Evolutionary conservation across 352 stramenopile species (phyloP), one percentile per base, ranked within the genome.

Genomic region (Saprolegnia parasitica): DNA sequence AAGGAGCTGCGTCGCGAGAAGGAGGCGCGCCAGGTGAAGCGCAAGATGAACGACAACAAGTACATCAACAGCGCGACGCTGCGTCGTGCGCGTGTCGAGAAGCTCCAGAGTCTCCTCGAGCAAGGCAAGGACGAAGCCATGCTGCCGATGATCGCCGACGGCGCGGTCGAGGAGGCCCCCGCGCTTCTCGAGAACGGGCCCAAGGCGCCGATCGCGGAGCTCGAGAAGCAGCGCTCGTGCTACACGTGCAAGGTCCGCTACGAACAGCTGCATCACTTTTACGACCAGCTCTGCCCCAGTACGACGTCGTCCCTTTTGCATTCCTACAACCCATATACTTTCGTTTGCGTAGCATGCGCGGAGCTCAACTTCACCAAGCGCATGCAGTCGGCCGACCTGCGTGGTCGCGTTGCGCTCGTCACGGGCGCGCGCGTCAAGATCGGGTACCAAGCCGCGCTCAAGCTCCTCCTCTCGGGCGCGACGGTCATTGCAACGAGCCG

Each of bases 351-450:
- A 73, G 68, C 57, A 4, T 99, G 96, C 71, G 93, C 96, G 0
- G 78, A 91, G 39, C 76, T 98, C 35, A 98, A 98, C 75, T 99
- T 92, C 65, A 74, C 84, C 20, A 99, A 99, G 76, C 86, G 96
- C 45, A 95, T 98, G 75, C 89, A 98, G 76, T 90, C 84, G 0
- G 76, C 84, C 1, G 81, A 98, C 71, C 73, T 98, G 68, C 81
- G 78, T 23, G 89, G 89, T 23, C 96, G 93, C 55, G 86, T 98
- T 9, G 94, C 93, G 5, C 74, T 99, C 9, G 90, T 99, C 18
- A 99, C 96, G 0, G 96, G 96, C 46, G 92, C 91, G 47, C 88
- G 96, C 11, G 95, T 99, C 65, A 99, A 99, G 80, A 99, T 99
- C 78, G 96, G 96, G 18, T 98, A 96, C 73, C 94, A 98, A 74